Evolutionary conservation across 768 basidiomycete species (phyloP), one percentile per base, ranked within the genome.

Genomic region (Lanmaoa pseudosensibilis): DNA sequence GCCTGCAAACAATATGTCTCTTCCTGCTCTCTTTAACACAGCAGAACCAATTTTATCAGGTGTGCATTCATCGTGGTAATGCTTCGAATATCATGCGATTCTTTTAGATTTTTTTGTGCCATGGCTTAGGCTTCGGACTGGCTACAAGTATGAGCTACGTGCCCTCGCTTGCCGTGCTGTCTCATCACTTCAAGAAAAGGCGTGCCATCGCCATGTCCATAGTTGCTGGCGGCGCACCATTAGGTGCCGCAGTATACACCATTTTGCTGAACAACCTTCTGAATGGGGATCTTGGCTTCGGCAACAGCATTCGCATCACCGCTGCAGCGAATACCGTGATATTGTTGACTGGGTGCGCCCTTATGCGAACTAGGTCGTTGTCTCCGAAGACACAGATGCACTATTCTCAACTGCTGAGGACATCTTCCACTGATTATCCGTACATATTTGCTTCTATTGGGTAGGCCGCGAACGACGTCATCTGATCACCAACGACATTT

Each of bases 1-100:
- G 74, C 32, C 71, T 84, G 30, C 78, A 80, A 54, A 67, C 73
- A 1, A 58, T 76, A 44, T 75, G 71, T 21, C 65, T 75, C 36
- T 80, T 76, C 60, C 70, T 79, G 72, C 74, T 81, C 39, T 81
- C 81, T 8, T 62, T 82, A 8, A 69, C 74, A 7, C 64, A 67
- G 43, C 52, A 44, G 39, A 52, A 65, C 12, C 75, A 80, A 65
- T 70, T 63, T 69, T 66, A 61, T 72, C 61, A 78, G 69, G 61
- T 67, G 71, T 25, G 50, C 76, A 6, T 73, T 75, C 16, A 10
- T 43, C 25, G 12, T 69, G 19, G 21, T 27, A 8, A 5, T 13
- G 39, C 41, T 30, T 25, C 36, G 7, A 38, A 70, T 44, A 65
- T 65, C 15, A 64, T 66, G 23, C 65, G 69, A 27, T 34, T 69